Base-by-base conservation (phyloP, 306 rosid genomes). In the Crataegus laevigata region DNA sequence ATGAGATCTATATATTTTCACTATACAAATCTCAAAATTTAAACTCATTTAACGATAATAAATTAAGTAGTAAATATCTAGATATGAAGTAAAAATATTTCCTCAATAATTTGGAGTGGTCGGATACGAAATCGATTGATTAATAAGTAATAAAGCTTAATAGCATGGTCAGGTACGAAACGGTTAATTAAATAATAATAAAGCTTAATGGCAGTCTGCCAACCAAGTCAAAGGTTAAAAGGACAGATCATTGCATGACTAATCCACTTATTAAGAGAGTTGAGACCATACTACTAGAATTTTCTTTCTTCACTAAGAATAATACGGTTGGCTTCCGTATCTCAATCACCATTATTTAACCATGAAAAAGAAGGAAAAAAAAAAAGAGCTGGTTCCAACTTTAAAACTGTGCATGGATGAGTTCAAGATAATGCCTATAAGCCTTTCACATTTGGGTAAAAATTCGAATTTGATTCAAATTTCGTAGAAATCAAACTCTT, bases 11-110 rank as follows among this genome's bases (percentile, higher is more conserved):
- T 36, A 2, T 36, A 0, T 36, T 36, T 36, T 0, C 40, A 36
- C 2, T 1, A 0, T 1, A 36, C 0, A 36, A 36, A 36, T 36
- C 0, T 36, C 0, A 0, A 36, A 36, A 36, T 36, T 36, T 1
- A 36, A 36, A 36, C 2, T 36, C 10, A 36, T 36, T 0, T 7
- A 7, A 36, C 0, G 10, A 0, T 7, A 1, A 36, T 7, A 36
- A 0, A 36, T 36, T 7, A 36, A 36, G 2, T 36, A 2, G 0
- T 36, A 36, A 36, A 36, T 36, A 36, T 7, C 40, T n/a, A n/a
- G n/a, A n/a, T n/a, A n/a, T 36, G 10, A 2, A 36, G 22, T 15
- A 28, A 29, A 15, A 62, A 62, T 3, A 26, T 26, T n/a, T 8
- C 9, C 40, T 36, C 40, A 21, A 55, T 8, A 12, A 59, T 5